Conservation (phyloP, 164 flowering plant genomes). For the Taxillus chinensis region DNA sequence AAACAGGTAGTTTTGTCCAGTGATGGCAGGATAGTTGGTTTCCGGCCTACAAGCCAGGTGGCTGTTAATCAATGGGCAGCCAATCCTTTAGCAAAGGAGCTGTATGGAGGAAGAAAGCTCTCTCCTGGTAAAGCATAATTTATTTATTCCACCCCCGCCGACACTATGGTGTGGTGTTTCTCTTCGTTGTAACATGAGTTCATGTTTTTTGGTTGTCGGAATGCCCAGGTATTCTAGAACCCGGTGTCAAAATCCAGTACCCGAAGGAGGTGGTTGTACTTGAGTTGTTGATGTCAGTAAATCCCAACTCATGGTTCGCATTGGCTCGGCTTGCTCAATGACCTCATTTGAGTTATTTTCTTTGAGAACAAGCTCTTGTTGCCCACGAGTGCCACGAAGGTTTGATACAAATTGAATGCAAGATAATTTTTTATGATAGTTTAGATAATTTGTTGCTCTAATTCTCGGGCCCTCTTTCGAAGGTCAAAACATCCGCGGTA, state of each 20-base stretch:
- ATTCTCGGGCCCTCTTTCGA: no score
- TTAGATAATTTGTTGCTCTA: no score
- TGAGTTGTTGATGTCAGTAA: conserved; percentile 68
- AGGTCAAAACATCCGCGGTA: no score
- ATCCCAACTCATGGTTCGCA: conserved; percentile 44
- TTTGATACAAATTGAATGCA: no score
- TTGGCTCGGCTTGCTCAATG: conserved; percentile 47
- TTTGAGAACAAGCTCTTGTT: no score
- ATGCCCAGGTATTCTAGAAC: conserved; percentile 59
- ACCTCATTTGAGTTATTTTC: not conserved
- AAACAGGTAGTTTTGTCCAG: conserved; percentile 58
- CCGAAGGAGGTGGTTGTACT: conserved; percentile 38
- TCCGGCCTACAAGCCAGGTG: conserved; percentile 66
- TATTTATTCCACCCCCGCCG: not conserved
- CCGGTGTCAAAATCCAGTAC: conserved; percentile 39
- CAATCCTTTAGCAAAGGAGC: conserved; percentile 61
- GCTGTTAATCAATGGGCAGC: conserved; percentile 80
- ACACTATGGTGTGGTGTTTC: not conserved
- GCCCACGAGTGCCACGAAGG: no score
- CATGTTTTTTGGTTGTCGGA: not conserved
- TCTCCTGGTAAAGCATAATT: conserved; percentile 49
- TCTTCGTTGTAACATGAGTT: conserved; percentile 3
- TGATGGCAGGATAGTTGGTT: conserved; percentile 60
- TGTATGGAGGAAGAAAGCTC: conserved; percentile 57
- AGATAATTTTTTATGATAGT: no score